Evolutionary conservation across 169 alveolate genomes (phyloP), one percentile per base, ranked within the genome.

Genomic region (Plasmodium chabaudi): DNA sequence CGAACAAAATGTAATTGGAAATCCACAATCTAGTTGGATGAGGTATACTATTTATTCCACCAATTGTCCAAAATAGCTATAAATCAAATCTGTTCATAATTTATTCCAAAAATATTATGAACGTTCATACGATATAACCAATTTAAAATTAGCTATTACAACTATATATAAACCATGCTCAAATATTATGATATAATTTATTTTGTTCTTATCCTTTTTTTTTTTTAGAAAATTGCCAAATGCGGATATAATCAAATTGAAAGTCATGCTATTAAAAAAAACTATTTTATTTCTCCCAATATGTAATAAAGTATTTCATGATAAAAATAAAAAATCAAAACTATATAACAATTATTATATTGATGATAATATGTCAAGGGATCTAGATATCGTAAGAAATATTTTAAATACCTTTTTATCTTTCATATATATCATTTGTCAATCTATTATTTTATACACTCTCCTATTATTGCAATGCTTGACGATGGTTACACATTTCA

Each of bases 251-350:
- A 71, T 79, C 19, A 79, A 79, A 60, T 55, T 79, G 15, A 79
- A 79, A 60, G 89, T 79, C 19, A 23, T 79, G 39, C 47, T 79
- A 60, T 59, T 79, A 19, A 79, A 79, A 59, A 79, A 79, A 70
- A 71, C 89, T 42, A 79, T 79, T 42, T 79, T 39, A 46, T 79
- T 79, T 70, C 53, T 79, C 10, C 89, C 89, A 9, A 68, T 79
- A 13, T 79, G 89, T 56, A 79, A 79, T 59, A 79, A 68, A 79
- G 64, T 79, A 64, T 68, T 79, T 79, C 89, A 79, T 21, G 89
- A 79, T 46, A 79, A 79, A 79, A 79, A 79, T 60, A 79, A 67
- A 64, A 79, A 79, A 55, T 60, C 53, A 25, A 39, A 72, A 69
- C 51, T 79, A 21, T 79, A 79, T 63, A 79, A 79, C 25, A 79